Conservation (phyloP, 2,329 filamentous ascomycete genomes). For the Cladosporium velox region DNA sequence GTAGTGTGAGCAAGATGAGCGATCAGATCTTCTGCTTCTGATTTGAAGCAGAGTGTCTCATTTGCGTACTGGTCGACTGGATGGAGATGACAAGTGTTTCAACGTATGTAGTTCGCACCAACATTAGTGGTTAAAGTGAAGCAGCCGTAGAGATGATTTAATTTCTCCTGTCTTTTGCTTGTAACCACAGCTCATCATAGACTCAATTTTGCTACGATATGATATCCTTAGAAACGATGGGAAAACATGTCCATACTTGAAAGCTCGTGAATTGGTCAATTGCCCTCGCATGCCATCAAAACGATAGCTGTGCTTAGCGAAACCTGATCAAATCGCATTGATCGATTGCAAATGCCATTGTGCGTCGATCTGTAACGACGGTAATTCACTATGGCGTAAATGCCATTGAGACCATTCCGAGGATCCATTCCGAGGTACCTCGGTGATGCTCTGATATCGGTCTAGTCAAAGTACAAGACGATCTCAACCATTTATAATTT, state of each 20-base stretch:
- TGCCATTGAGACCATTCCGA: not conserved
- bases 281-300: not conserved
- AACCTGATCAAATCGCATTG: not conserved
- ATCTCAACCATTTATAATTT: not conserved
- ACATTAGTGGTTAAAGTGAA: not conserved
- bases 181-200: no score
- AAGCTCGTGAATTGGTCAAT: no score
- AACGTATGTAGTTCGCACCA: not conserved
- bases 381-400: not conserved
- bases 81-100: not conserved
- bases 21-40: constrained; percentile 95
- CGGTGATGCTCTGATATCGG: not conserved
- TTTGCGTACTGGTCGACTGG: not conserved
- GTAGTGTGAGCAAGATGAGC: constrained; percentile 89
- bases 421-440: not conserved
- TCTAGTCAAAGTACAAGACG: not conserved
- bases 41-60: not conserved
- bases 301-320: not conserved
- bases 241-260: no score
- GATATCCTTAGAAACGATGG: no score
- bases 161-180: no score
- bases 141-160: no score
- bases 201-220: no score
- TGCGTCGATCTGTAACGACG: not conserved
- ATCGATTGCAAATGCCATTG: not conserved